A percentile compares a stretch with the other conserved stretches of the same genome.
Conservation (phyloP, 225 moss, liverwort and hornwort species). For the Marchantia polymorpha region DNA sequence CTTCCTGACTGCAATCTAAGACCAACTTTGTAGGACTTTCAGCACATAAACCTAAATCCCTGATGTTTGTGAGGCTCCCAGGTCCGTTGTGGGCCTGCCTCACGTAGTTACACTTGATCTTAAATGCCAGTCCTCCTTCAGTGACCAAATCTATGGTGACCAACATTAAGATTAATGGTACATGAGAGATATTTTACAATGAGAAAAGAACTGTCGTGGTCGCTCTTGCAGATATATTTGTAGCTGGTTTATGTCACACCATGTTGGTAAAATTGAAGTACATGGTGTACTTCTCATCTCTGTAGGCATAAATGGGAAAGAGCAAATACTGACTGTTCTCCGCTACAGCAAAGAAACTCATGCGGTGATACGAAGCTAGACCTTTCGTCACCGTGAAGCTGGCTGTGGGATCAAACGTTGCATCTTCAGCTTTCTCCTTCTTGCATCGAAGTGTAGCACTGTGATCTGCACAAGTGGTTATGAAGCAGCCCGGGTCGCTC, state of each 20-base stretch:
- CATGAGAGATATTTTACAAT: background rate
- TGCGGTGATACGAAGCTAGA: constrained; percentile 54
- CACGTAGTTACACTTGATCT: too few relatives aligned
- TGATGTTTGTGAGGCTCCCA: too few relatives aligned
- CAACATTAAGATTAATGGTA: background rate
- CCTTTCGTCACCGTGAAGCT: constrained; percentile 58
- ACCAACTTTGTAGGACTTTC: too few relatives aligned
- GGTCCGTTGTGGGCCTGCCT: too few relatives aligned
- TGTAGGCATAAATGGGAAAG: constrained; percentile 63
- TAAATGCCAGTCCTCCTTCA: too few relatives aligned
- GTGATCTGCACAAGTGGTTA: constrained; percentile 41
- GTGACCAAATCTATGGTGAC: too few relatives aligned
- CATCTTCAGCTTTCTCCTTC: constrained; percentile 23
- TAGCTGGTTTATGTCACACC: background rate
- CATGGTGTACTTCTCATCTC: constrained; percentile 74
- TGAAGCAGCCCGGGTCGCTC: constrained; percentile 66
- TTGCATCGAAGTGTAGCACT: constrained; percentile 55
- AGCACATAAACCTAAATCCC: too few relatives aligned
- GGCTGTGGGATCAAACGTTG: constrained; percentile 40
- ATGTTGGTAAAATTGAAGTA: constrained; percentile 53
- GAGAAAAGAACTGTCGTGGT: background rate
- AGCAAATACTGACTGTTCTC: constrained; percentile 56
- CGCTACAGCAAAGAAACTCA: constrained; percentile 75
- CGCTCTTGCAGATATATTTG: background rate
- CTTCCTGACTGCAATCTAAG: too few relatives aligned